phyloP scores from a whole-genome alignment of 2,329 filamentous ascomycete species.

The Fusarium sp. region DNA sequence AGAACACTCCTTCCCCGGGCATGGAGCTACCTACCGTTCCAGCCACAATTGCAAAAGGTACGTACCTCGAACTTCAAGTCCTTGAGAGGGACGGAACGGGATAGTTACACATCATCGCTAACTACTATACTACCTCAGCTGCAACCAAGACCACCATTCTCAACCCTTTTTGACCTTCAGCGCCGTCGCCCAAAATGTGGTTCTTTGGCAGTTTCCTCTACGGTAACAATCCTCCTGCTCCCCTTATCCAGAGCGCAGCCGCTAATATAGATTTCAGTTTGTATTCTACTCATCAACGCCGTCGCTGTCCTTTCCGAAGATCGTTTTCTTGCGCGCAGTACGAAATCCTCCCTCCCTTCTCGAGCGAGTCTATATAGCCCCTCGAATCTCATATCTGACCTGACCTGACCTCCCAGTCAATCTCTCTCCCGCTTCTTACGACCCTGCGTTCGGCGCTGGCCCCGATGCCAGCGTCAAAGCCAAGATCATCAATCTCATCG shows the following conservation, averaged over 20 bases:
- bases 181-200: constrained; percentile 62
- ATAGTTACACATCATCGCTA: constrained; percentile 37
- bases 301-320: constrained; percentile 95
- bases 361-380: background rate
- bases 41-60: constrained; percentile 28
- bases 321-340: constrained; percentile 81
- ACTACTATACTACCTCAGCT: background rate
- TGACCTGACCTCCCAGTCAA: constrained; percentile 61
- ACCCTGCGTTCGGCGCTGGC: constrained; percentile 80
- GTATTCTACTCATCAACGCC: constrained; percentile 90
- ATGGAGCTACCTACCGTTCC: background rate
- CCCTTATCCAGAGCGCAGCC: background rate
- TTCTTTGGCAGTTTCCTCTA: constrained; percentile 79
- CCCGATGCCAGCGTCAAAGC: constrained; percentile 83
- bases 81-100: background rate
- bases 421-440: constrained; percentile 74
- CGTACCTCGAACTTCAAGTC: constrained; percentile 1
- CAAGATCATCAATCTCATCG: constrained; percentile 89
- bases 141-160: background rate
- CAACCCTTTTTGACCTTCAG: background rate
- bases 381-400: constrained; percentile 22
- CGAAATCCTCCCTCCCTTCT: constrained; percentile 22
- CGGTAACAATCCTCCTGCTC: constrained; percentile 39
- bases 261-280: constrained; percentile 56
- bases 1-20: background rate